Evolutionary conservation across 2,329 filamentous ascomycete genomes (phyloP).

Genomic region (Neopestalotiopsis clavispora): DNA sequence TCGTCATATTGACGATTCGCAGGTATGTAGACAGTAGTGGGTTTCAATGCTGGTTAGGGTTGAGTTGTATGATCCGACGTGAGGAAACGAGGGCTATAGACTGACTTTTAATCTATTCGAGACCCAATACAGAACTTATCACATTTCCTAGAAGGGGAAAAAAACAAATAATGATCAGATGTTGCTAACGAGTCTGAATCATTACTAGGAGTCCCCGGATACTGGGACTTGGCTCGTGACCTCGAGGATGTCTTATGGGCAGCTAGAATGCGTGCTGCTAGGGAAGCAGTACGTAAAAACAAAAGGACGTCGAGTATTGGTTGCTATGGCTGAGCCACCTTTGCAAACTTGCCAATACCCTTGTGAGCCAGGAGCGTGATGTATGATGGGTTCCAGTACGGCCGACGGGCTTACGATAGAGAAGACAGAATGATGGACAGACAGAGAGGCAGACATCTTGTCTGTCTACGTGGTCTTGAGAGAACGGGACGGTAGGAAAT

Average conservation of each 20-base stretch:
- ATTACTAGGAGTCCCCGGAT: not conserved
- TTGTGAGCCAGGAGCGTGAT: constrained; percentile 1
- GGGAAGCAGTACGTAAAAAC: not conserved
- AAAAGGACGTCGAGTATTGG: not conserved
- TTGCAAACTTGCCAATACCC: not conserved
- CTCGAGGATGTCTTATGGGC: not conserved
- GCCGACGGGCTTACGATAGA: not conserved
- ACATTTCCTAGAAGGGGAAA: constrained; percentile 1
- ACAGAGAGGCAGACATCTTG: not conserved
- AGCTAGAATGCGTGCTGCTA: not conserved
- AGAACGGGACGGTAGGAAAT: not conserved
- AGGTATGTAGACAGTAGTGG: not conserved
- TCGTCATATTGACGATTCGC: constrained; percentile 34
- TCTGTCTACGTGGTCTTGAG: not conserved
- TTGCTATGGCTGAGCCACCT: not conserved
- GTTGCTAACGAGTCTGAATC: not conserved
- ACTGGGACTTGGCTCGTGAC: not conserved
- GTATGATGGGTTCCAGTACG: not conserved
- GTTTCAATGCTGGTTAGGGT: not conserved
- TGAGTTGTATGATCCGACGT: not conserved
- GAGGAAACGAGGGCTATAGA: not conserved
- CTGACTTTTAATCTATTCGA: not conserved
- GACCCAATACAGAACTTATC: not conserved
- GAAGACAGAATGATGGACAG: not conserved
- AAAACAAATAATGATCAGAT: not conserved